Conservation (phyloP, 1,284 basidiomycete genomes). For the Schizopora paradoxa region DNA sequence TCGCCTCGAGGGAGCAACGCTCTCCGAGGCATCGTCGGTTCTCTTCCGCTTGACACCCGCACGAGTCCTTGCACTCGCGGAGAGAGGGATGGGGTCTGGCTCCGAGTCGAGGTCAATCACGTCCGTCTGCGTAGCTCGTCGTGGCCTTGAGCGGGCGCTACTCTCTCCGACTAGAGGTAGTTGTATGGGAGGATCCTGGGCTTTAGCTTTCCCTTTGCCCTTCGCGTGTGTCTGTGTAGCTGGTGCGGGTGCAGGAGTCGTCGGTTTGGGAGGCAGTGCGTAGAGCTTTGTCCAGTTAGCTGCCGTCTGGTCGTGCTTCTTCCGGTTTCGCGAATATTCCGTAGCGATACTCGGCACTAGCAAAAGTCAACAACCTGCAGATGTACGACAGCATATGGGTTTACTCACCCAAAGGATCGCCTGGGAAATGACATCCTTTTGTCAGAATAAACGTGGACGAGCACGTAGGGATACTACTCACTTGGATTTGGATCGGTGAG, state of each 20-base stretch:
- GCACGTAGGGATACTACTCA: slow-evolving; percentile 33
- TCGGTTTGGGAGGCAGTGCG: slow-evolving; percentile 38
- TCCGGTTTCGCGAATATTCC: slow-evolving; percentile 59
- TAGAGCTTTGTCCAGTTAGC: slow-evolving; percentile 59
- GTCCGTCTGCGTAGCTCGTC: slow-evolving; percentile 14
- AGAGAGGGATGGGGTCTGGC: background rate
- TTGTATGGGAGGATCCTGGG: background rate
- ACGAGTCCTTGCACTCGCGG: slow-evolving; percentile 6
- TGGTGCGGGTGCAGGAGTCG: background rate
- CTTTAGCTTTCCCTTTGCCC: slow-evolving; percentile 31
- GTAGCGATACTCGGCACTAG: slow-evolving; percentile 69
- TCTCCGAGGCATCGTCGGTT: slow-evolving; percentile 17
- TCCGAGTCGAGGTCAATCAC: slow-evolving; percentile 9
- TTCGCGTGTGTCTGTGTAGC: too few species aligned
- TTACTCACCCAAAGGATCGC: slow-evolving; percentile 62
- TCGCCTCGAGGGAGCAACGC: slow-evolving; percentile 18
- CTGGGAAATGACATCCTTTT: slow-evolving; percentile 30
- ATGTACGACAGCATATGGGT: slow-evolving; percentile 4
- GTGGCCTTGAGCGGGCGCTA: slow-evolving; percentile 11
- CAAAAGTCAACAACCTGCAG: too few species aligned
- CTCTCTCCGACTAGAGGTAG: background rate
- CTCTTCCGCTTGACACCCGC: slow-evolving; percentile 27
- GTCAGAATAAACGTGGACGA: slow-evolving; percentile 5
- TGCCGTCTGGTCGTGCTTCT: slow-evolving; percentile 59
- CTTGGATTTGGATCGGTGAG: slow-evolving; percentile 88